Conservation (phyloP, 2,329 filamentous ascomycete species). For the Aspergillus ustus region DNA sequence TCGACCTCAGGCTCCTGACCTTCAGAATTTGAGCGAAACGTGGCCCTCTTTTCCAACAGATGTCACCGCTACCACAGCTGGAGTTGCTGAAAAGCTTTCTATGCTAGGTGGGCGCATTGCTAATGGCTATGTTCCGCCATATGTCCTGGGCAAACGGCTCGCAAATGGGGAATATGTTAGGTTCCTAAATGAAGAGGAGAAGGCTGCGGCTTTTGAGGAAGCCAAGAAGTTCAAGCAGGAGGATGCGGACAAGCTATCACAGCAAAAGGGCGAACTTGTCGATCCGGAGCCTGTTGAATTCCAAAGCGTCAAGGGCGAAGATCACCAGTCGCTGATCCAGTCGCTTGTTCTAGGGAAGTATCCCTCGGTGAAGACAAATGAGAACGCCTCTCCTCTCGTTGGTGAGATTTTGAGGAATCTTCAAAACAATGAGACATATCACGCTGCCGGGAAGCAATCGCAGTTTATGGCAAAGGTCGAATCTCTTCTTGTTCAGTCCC, state of each 20-base stretch:
- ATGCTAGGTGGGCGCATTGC: constrained; percentile 40
- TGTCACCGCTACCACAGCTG: constrained; percentile 31
- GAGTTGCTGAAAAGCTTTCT: constrained; percentile 41
- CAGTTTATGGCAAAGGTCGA: constrained; percentile 45
- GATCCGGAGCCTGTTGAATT: constrained; percentile 39
- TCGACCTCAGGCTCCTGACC: constrained; percentile 37
- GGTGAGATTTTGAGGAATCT: constrained; percentile 41
- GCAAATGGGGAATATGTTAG: constrained; percentile 43
- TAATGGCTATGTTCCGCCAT: constrained; percentile 40
- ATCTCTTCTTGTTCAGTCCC: constrained; percentile 37
- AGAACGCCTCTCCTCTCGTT: constrained; percentile 33
- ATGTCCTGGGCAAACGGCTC: constrained; percentile 43
- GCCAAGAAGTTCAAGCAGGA: constrained; percentile 40
- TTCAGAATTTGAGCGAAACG: constrained; percentile 40
- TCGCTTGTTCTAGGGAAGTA: constrained; percentile 42
- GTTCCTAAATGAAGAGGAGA: constrained; percentile 45
- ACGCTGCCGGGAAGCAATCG: constrained; percentile 39
- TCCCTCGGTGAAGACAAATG: constrained; percentile 22
- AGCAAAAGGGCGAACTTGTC: constrained; percentile 43
- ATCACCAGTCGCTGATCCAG: constrained; percentile 36
- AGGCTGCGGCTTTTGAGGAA: constrained; percentile 38
- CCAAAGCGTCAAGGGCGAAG: constrained; percentile 28
- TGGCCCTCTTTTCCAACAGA: constrained; percentile 46
- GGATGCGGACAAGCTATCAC: constrained; percentile 40
- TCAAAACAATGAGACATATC: constrained; percentile 48